Percentiles rank a stretch among this genome's conserved stretches.
Conservation (phyloP, 1,139 yeast genomes). For the Citeromyces hawaiiensis region DNA sequence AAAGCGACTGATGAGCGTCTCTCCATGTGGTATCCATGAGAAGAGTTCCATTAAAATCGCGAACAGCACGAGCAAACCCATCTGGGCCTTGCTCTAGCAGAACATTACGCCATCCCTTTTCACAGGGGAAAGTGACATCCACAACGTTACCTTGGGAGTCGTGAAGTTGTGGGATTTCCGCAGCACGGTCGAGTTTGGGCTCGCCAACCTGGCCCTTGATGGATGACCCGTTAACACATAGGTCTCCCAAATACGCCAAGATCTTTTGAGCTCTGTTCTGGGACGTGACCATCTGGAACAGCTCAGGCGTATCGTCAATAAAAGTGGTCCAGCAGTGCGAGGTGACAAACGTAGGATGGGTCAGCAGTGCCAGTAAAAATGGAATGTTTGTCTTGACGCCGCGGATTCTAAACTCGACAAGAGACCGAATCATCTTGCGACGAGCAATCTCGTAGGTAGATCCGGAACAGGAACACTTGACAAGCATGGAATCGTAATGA, state of each 20-base stretch:
- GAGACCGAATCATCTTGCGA: slow-evolving; percentile 92
- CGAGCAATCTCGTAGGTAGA: slow-evolving; percentile 94
- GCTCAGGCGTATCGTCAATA: slow-evolving; percentile 92
- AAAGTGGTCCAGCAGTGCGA: slow-evolving; percentile 98
- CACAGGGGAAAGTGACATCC: slow-evolving; percentile 46
- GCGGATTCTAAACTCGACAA: slow-evolving; percentile 94
- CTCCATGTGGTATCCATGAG: slow-evolving; percentile 99
- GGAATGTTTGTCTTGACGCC: slow-evolving; percentile 99
- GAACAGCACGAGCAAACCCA: slow-evolving; percentile 76
- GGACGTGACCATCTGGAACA: slow-evolving; percentile 89
- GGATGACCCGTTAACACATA: slow-evolving; percentile 90
- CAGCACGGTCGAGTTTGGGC: slow-evolving; percentile 71
- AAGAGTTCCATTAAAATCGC: slow-evolving; percentile 74
- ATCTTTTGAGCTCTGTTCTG: slow-evolving; percentile 95
- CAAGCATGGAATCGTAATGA: slow-evolving; percentile 97
- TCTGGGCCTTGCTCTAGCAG: slow-evolving; percentile 79
- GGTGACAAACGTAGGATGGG: slow-evolving; percentile 76
- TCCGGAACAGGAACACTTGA: slow-evolving; percentile 93
- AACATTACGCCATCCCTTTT: slow-evolving; percentile 87
- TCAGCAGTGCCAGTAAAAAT: slow-evolving; percentile 81
- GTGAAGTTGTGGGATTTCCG: slow-evolving; percentile 59
- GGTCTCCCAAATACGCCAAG: slow-evolving; percentile 78
- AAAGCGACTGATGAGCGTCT: slow-evolving; percentile 97
- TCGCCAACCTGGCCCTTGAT: slow-evolving; percentile 90
- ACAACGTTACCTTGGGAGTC: slow-evolving; percentile 44